phyloP scores from a whole-genome alignment of 73 alveolate genomes.

The Tetrahymena malaccensis region DNA sequence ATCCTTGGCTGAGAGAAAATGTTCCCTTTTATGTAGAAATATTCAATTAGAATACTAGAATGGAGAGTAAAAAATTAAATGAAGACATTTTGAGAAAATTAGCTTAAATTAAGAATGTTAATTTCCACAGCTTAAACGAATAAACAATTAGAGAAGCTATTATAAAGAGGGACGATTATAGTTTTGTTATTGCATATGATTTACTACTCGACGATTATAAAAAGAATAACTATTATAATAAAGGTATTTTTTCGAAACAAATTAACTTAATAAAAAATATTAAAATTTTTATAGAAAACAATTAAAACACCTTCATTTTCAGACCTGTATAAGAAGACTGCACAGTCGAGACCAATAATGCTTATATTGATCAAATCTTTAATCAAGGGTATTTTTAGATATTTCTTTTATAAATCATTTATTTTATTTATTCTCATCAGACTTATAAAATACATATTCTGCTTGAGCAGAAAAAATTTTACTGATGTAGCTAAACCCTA shows the following conservation, averaged over 20 bases:
- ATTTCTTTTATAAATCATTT: background rate
- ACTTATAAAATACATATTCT: too few relatives aligned
- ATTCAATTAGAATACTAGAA: constrained; percentile 21
- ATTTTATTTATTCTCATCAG: too few relatives aligned
- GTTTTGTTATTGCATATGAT: constrained; percentile 32
- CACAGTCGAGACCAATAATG: background rate
- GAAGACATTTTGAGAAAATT: background rate
- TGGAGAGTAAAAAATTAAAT: constrained; percentile 21
- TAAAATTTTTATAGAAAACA: background rate
- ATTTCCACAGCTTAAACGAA: background rate
- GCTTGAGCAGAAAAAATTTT: background rate
- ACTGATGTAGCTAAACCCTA: background rate
- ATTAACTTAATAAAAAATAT: background rate
- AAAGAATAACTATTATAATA: background rate
- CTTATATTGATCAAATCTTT: background rate
- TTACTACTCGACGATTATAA: background rate
- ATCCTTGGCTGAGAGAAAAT: constrained; percentile 55
- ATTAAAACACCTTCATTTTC: background rate
- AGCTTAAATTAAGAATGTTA: background rate
- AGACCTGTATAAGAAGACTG: background rate
- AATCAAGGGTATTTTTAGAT: background rate
- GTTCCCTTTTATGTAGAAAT: constrained; percentile 40
- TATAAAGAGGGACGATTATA: constrained; percentile 28
- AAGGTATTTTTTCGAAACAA: background rate
- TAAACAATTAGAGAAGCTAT: background rate